Conservation (phyloP, 1,284 basidiomycete species). For the Fomes fomentarius region DNA sequence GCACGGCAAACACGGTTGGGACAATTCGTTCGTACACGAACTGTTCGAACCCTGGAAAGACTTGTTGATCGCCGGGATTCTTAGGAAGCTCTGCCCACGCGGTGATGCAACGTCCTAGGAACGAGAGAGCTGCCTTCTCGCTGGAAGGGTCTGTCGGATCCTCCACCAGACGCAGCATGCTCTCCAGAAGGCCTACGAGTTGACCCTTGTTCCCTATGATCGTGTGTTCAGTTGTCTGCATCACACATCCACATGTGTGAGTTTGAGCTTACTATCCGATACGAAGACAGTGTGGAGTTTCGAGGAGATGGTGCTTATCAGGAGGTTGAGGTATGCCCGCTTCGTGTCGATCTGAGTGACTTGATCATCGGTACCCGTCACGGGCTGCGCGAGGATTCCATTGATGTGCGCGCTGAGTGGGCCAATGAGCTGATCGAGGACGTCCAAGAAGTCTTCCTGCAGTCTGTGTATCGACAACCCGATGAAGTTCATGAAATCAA, state of each 20-base stretch:
- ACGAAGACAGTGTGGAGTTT: constrained; percentile 87
- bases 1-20: constrained; percentile 83
- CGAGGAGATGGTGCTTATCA: constrained; percentile 83
- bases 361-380: constrained; percentile 91
- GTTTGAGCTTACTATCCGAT: constrained; percentile 79
- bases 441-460: constrained; percentile 82
- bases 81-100: constrained; percentile 73
- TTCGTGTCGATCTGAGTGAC: constrained; percentile 86
- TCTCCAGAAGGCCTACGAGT: constrained; percentile 73
- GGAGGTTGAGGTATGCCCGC: constrained; percentile 86
- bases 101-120: constrained; percentile 79
- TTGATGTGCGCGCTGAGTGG: constrained; percentile 88
- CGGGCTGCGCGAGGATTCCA: constrained; percentile 79
- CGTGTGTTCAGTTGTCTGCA: background rate
- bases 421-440: constrained; percentile 89
- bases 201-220: constrained; percentile 77
- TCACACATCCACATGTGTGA: constrained; percentile 4
- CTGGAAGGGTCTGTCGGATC: constrained; percentile 75
- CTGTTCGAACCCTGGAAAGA: constrained; percentile 89
- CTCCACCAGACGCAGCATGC: constrained; percentile 77
- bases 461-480: constrained; percentile 90
- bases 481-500: constrained; percentile 96
- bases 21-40: constrained; percentile 92
- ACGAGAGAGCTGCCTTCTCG: constrained; percentile 82
- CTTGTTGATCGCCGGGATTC: constrained; percentile 47